phyloP scores from a whole-genome alignment of 345 rosid genomes.

The Bruguiera parviflora region DNA sequence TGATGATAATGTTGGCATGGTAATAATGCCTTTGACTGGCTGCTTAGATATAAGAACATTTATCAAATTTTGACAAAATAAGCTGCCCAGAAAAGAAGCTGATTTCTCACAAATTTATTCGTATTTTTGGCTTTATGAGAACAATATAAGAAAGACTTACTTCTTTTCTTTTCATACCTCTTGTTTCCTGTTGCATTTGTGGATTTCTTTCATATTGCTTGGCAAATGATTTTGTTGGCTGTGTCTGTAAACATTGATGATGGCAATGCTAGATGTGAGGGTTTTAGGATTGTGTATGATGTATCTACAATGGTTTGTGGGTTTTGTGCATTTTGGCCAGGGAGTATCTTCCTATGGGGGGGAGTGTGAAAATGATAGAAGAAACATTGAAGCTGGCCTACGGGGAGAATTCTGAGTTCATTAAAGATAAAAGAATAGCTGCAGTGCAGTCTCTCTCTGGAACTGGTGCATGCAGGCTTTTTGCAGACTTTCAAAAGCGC shows the following conservation, averaged over 20 bases:
- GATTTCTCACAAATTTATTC: neutral
- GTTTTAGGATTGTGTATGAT: too few species aligned
- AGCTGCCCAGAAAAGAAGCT: neutral
- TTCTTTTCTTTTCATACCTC: too few species aligned
- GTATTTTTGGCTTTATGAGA: too few species aligned
- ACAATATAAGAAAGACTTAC: too few species aligned
- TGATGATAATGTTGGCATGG: neutral
- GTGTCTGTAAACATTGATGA: too few species aligned
- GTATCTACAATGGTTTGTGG: neutral
- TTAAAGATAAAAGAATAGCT: constrained; percentile 82
- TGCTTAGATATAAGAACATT: neutral
- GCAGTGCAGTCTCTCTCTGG: constrained; percentile 92
- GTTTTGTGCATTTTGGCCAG: constrained; percentile 30
- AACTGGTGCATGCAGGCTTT: constrained; percentile 94
- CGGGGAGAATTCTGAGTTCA: constrained; percentile 72
- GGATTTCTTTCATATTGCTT: too few species aligned
- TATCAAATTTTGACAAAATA: neutral
- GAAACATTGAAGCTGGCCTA: constrained; percentile 90
- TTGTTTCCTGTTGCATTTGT: too few species aligned
- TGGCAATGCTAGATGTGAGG: too few species aligned
- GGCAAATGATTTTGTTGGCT: too few species aligned
- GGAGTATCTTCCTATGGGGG: constrained; percentile 99
- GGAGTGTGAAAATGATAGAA: constrained; percentile 83
- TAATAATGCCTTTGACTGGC: neutral
- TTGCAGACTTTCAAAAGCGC: constrained; percentile 94